A percentile compares a stretch with the other conserved stretches of the same genome.
Conservation (phyloP, 2,329 filamentous ascomycete species). For the Cercospora zeae-maydis region DNA sequence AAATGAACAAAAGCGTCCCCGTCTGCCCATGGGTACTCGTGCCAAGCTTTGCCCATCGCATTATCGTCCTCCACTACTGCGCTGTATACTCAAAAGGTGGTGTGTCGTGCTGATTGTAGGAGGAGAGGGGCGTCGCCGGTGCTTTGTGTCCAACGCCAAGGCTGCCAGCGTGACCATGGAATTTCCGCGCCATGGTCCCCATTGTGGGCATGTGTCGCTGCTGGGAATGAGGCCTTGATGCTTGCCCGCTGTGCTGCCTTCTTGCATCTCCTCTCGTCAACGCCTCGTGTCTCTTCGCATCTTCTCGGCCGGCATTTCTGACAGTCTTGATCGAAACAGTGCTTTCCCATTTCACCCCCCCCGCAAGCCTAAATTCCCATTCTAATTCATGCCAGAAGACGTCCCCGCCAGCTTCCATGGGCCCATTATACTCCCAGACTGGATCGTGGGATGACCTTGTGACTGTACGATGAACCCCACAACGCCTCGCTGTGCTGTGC, state of each 20-base stretch:
- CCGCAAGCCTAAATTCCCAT: neutral
- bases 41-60: neutral
- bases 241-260: neutral
- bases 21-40: conserved; percentile 7
- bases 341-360: too few relatives aligned
- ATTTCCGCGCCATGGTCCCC: neutral
- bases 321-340: neutral
- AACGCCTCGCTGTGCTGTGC: conserved; percentile 17
- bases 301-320: neutral
- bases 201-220: neutral
- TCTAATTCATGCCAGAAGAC: neutral
- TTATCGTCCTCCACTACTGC: conserved; percentile 14
- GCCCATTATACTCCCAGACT: neutral
- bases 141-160: conserved; percentile 4
- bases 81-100: conserved; percentile 10
- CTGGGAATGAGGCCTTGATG: neutral
- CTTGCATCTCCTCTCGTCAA: neutral
- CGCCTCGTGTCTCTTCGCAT: neutral
- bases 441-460: conserved; percentile 5
- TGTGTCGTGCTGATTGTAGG: neutral
- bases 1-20: conserved; percentile 4
- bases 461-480: conserved; percentile 6
- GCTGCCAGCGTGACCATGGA: neutral
- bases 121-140: neutral
- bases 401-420: neutral